These are phyloP conservation scores for Platanthera zijinensis DNA, from an alignment of 106 monocot species.

Conservation along the genomic window DNA sequence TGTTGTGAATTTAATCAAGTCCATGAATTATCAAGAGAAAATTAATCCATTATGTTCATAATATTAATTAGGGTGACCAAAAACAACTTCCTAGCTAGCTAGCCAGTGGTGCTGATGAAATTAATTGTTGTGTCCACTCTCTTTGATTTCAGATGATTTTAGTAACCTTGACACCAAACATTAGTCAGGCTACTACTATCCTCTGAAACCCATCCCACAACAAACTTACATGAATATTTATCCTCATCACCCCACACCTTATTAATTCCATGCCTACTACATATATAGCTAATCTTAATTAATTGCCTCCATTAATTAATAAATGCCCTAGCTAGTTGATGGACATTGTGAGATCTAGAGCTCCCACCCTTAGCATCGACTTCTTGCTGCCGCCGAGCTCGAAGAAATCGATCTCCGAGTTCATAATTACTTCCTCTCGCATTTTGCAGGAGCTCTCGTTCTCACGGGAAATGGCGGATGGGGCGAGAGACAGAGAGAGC, in stretches of 20 bases:
- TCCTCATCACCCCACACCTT: conserved; percentile 1
- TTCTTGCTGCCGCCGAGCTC: conserved; percentile 25
- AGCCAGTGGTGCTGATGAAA: background rate
- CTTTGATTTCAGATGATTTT: conserved; percentile 14
- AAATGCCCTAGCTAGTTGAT: conserved; percentile 25
- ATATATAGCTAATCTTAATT: conserved; percentile 4
- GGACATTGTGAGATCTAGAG: conserved; percentile 99
- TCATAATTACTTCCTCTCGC: conserved; percentile 2
- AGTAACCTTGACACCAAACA: conserved; percentile 6
- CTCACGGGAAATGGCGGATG: conserved; percentile 12
- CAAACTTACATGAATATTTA: conserved; percentile 3
- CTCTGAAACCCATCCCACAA: conserved; percentile 7
- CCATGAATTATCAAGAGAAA: background rate
- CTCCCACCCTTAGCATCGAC: conserved; percentile 65
- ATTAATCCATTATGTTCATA: background rate
- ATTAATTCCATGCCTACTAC: conserved; percentile 10
- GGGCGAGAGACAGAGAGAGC: conserved; percentile 70
- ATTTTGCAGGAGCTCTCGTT: background rate
- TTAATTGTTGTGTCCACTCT: background rate
- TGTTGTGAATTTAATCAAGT: too few relatives aligned
- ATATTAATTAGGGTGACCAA: background rate
- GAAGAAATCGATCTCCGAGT: conserved; percentile 6
- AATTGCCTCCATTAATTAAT: background rate
- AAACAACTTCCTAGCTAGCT: background rate
- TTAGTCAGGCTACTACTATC: conserved; percentile 13